Conservation (phyloP, 345 rosid genomes). For the Gossypioides kirkii region DNA sequence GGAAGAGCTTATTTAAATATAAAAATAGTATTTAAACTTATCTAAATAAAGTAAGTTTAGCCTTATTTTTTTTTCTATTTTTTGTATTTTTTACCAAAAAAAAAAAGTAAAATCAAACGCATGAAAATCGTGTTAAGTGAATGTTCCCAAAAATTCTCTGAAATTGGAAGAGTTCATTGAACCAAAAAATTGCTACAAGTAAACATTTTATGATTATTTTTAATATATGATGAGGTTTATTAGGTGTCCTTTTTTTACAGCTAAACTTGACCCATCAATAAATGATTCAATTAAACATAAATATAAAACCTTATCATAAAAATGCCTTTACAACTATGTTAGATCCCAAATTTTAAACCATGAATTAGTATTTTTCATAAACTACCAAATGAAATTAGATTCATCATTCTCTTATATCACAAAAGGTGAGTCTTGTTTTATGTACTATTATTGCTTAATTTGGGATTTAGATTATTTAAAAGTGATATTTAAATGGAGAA, state of each 20-base stretch:
- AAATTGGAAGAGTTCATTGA: neutral
- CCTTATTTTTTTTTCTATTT: no score
- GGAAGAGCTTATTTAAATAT: no score
- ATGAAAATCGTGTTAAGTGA: neutral
- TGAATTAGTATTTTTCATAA: no score
- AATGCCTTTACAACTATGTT: neutral
- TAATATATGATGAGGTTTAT: neutral
- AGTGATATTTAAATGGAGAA: neutral
- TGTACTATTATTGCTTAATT: neutral
- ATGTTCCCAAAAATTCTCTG: neutral
- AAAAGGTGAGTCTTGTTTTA: neutral
- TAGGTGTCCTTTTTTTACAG: conserved; percentile 2
- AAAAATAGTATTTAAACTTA: no score
- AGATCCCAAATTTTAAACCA: neutral
- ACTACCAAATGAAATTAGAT: no score
- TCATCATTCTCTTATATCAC: neutral
- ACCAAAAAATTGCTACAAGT: neutral
- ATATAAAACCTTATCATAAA: neutral
- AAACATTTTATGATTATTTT: neutral
- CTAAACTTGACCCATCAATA: conserved; percentile 5
- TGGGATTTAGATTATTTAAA: neutral
- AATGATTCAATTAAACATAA: neutral
- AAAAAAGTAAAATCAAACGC: neutral
- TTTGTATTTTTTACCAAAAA: no score
- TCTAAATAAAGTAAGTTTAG: no score